Percentiles rank a stretch among this genome's conserved stretches.
Conservation (phyloP, 1,139 yeast genomes). For the Lodderomyces oxycetoniae region DNA sequence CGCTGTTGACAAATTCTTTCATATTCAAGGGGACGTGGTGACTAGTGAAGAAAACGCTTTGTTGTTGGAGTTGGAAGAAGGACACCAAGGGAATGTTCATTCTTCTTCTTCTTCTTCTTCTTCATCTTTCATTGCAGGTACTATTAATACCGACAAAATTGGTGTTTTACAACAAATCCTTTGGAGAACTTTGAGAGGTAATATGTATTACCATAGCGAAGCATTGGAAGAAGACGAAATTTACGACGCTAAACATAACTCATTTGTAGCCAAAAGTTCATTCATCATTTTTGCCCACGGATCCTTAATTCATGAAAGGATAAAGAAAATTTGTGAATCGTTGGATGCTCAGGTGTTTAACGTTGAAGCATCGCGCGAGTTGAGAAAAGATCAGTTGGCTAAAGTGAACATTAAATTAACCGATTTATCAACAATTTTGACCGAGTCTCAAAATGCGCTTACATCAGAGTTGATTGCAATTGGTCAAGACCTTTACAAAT, state of each 20-base stretch:
- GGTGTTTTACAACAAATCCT: slow-evolving; percentile 75
- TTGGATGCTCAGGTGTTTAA: slow-evolving; percentile 42
- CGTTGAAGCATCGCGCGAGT: slow-evolving; percentile 28
- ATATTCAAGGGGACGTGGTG: slow-evolving; percentile 21
- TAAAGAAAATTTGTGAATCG: slow-evolving; percentile 42
- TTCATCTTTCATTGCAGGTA: slow-evolving; percentile 69
- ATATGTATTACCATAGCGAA: slow-evolving; percentile 67
- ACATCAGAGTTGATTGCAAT: slow-evolving; percentile 69
- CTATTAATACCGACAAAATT: slow-evolving; percentile 68
- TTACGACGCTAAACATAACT: slow-evolving; percentile 33
- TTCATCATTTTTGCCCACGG: slow-evolving; percentile 47
- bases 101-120: slow-evolving; percentile 11
- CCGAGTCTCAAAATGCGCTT: slow-evolving; percentile 51
- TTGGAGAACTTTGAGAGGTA: slow-evolving; percentile 93
- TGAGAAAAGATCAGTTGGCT: slow-evolving; percentile 45
- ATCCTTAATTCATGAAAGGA: slow-evolving; percentile 35
- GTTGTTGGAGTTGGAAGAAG: slow-evolving; percentile 16
- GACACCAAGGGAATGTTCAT: slow-evolving; percentile 7
- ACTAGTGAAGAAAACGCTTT: slow-evolving; percentile 20
- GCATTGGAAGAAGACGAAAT: slow-evolving; percentile 55
- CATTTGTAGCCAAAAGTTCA: slow-evolving; percentile 33
- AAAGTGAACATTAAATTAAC: slow-evolving; percentile 52
- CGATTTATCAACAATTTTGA: slow-evolving; percentile 58
- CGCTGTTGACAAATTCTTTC: slow-evolving; percentile 65
- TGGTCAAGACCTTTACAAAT: slow-evolving; percentile 62